Base-by-base conservation (phyloP, 2,329 filamentous ascomycete genomes). In the Didymella arachidicola region DNA sequence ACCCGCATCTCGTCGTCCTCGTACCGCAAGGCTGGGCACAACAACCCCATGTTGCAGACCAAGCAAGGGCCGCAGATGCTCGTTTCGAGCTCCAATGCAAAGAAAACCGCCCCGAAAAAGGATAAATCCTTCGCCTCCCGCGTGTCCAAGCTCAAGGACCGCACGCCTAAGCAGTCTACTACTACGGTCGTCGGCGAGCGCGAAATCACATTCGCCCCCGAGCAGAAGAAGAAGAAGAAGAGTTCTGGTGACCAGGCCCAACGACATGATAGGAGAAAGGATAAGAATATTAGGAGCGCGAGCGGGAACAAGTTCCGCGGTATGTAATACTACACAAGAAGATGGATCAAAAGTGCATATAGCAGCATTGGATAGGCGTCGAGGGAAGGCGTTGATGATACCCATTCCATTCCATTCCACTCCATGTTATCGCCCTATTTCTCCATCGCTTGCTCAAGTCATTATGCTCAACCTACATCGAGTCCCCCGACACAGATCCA, bases 221-320 rank as follows among this genome's bases (percentile, higher is more conserved):
- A 84, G 61, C 82, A 72, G 75, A 82, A 82, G 70, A 78, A 68
- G 62, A 72, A 71, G 64, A 61, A 57, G 14, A 53, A 60, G 14
- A 53, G 60, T 12, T 14, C 38, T 2, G 73, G 74, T 26, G 74
- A 74, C 8, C 61, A 61, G 26, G 72, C 68, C 7, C 67, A 72
- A 56, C 58, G 72, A 45, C 65, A 70, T 32, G 72, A 73, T 53
- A 63, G 74, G 74, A 79, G 79, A 66, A 80, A 80, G 63, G 78
- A 81, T 60, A 80, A 81, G 57, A 79, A 81, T 27, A 85, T 90
- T 69, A 81, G 90, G 69, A 93, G 89, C 76, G 91, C 91, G 49
- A 92, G 89, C 77, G 84, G 84, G 51, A 93, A 94, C 77, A 87
- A 87, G 39, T 91, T 93, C 75, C 85, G 89, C 74, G 84, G 82